Evolutionary conservation across 2,329 filamentous ascomycete species (phyloP).

Genomic region (Dactylellina sp.): DNA sequence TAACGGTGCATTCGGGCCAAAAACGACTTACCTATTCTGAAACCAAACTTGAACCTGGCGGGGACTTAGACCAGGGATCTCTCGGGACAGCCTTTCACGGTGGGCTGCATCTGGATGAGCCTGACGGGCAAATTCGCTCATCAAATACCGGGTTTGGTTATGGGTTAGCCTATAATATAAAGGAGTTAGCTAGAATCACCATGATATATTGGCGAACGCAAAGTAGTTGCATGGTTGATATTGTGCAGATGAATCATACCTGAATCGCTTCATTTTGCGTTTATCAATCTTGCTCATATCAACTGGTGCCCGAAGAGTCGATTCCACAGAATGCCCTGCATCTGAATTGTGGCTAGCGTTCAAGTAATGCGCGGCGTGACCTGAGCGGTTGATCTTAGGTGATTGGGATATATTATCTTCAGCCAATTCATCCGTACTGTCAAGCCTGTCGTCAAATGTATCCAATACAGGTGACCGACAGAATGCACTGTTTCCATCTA

Average conservation of each 20-base stretch:
- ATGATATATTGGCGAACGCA: too few relatives aligned
- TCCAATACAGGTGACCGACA: conserved; percentile 31
- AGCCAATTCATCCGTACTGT: conserved; percentile 59
- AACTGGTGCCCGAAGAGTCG: conserved; percentile 42
- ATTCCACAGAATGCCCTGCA: conserved; percentile 65
- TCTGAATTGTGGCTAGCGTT: conserved; percentile 69
- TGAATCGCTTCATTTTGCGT: conserved; percentile 77
- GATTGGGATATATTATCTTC: conserved; percentile 49
- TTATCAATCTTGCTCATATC: conserved; percentile 59
- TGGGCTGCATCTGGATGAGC: conserved; percentile 93
- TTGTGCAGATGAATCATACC: conserved; percentile 66
- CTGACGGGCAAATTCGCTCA: conserved; percentile 96
- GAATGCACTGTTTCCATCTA: conserved; percentile 14
- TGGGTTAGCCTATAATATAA: conserved; percentile 78
- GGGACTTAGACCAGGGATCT: conserved; percentile 91
- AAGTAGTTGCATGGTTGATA: too few relatives aligned
- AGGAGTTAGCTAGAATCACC: too few relatives aligned
- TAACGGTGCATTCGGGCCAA: too few relatives aligned
- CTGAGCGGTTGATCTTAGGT: conserved; percentile 57
- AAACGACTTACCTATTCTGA: conserved; percentile 80
- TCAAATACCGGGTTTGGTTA: conserved; percentile 95
- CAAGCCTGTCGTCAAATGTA: conserved; percentile 63
- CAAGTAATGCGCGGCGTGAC: conserved; percentile 71
- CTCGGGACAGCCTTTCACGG: conserved; percentile 83
- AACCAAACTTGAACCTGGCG: conserved; percentile 98